Evolutionary conservation across 2,329 filamentous ascomycete genomes (phyloP).

Genomic region (Diaporthe vaccinii): DNA sequence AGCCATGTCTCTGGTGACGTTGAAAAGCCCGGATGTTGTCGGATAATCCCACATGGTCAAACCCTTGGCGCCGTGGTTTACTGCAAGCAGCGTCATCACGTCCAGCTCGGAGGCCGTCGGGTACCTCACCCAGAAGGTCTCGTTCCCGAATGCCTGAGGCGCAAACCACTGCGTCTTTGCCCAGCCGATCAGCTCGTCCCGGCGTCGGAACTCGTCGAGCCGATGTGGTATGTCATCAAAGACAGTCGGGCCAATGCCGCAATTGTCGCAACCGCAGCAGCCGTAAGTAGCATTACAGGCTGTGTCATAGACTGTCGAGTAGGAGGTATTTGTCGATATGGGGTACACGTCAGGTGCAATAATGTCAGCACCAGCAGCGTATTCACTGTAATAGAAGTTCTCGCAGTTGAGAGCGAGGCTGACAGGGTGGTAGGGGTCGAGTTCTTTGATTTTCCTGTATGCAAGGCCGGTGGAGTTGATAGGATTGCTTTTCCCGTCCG

Average conservation of each 20-base stretch:
- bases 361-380: constrained; percentile 64
- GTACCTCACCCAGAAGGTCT: constrained; percentile 60
- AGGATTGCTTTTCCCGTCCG: constrained; percentile 61
- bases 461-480: constrained; percentile 58
- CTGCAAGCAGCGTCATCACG: constrained; percentile 60
- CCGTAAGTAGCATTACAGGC: constrained; percentile 65
- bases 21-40: constrained; percentile 50
- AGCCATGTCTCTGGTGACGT: constrained; percentile 54
- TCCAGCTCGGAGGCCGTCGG: constrained; percentile 60
- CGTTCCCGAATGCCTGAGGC: constrained; percentile 62
- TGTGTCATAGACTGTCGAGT: constrained; percentile 59
- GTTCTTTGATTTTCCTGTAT: constrained; percentile 57
- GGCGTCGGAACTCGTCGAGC: constrained; percentile 56
- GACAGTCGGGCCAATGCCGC: constrained; percentile 49
- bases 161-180: constrained; percentile 63
- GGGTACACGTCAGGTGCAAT: constrained; percentile 62
- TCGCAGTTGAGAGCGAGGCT: constrained; percentile 65
- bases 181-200: constrained; percentile 55
- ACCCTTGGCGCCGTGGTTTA: constrained; percentile 65
- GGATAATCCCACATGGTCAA: constrained; percentile 64
- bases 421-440: constrained; percentile 68
- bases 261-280: constrained; percentile 66
- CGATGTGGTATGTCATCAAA: constrained; percentile 60
- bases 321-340: constrained; percentile 60
- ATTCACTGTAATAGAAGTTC: constrained; percentile 65